Percentiles rank a stretch among this genome's conserved stretches.
These are phyloP conservation scores for Gossypium schwendimanii DNA, from an alignment of 441 rosid species.

Conservation along the genomic window DNA sequence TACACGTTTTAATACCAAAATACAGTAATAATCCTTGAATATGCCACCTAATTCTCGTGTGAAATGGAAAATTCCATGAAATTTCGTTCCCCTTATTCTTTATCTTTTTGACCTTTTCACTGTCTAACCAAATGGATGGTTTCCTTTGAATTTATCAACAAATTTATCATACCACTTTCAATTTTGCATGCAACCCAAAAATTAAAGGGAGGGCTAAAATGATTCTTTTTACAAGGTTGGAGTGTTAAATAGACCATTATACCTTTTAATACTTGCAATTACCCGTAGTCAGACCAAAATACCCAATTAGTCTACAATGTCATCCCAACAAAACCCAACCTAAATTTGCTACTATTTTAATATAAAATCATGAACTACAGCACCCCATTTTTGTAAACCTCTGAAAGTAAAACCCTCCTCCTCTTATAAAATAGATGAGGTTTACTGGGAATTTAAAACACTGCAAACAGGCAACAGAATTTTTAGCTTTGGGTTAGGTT, in stretches of 20 bases:
- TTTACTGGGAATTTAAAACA: background rate
- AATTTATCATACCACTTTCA: background rate
- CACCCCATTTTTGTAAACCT: background rate
- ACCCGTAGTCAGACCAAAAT: background rate
- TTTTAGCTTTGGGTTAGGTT: slow-evolving; percentile 21
- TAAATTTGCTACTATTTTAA: slow-evolving; percentile 8
- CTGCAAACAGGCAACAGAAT: slow-evolving; percentile 5
- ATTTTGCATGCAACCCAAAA: background rate
- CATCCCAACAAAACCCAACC: background rate
- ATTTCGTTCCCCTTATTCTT: slow-evolving; percentile 10
- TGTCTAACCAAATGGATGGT: slow-evolving; percentile 14
- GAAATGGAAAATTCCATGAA: background rate
- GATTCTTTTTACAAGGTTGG: too few relatives aligned
- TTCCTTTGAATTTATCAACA: slow-evolving; percentile 3
- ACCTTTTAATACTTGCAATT: too few relatives aligned
- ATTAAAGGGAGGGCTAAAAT: background rate
- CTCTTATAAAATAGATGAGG: background rate
- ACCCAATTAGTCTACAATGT: background rate
- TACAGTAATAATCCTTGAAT: background rate
- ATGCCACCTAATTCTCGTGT: background rate
- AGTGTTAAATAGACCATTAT: too few relatives aligned
- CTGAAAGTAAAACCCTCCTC: background rate
- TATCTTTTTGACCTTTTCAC: slow-evolving; percentile 21
- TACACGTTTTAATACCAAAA: background rate
- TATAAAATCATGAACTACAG: background rate